Evolutionary conservation across 305 asterid species (phyloP).

Genomic region (Coffea humblotiana): DNA sequence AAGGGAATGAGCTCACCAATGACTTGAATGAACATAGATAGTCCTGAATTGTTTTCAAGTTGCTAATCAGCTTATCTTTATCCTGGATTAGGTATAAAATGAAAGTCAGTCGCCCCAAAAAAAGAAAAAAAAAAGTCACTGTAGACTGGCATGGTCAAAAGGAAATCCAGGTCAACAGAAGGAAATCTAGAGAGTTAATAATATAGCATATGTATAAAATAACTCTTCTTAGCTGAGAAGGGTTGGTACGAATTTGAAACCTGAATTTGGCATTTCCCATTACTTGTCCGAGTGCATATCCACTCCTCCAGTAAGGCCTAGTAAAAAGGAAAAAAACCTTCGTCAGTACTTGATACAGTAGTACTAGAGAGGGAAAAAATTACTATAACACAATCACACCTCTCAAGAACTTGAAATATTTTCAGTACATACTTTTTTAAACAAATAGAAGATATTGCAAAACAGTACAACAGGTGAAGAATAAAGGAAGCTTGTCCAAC

Average conservation of each 20-base stretch:
- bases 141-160: slow-evolving; percentile 16
- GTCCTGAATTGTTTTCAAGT: slow-evolving; percentile 88
- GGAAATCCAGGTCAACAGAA: slow-evolving; percentile 1
- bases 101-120: neutral
- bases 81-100: slow-evolving; percentile 56
- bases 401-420: neutral
- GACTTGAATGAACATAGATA: slow-evolving; percentile 90
- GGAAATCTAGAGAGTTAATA: neutral
- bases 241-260: slow-evolving; percentile 33
- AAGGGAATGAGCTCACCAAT: slow-evolving; percentile 52
- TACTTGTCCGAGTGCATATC: slow-evolving; percentile 64
- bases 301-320: slow-evolving; percentile 99
- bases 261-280: slow-evolving; percentile 75
- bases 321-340: slow-evolving; percentile 22
- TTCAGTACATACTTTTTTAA: neutral
- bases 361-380: neutral
- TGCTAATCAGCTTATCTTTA: slow-evolving; percentile 70
- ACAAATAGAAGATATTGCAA: neutral
- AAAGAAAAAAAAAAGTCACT: neutral
- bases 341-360: neutral
- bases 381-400: neutral
- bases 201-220: neutral
- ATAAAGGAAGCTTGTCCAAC: neutral
- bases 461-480: neutral
- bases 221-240: slow-evolving; percentile 16